Base-by-base conservation (phyloP, 208 protist species). In the Acanthamoeba triangularis region DNA sequence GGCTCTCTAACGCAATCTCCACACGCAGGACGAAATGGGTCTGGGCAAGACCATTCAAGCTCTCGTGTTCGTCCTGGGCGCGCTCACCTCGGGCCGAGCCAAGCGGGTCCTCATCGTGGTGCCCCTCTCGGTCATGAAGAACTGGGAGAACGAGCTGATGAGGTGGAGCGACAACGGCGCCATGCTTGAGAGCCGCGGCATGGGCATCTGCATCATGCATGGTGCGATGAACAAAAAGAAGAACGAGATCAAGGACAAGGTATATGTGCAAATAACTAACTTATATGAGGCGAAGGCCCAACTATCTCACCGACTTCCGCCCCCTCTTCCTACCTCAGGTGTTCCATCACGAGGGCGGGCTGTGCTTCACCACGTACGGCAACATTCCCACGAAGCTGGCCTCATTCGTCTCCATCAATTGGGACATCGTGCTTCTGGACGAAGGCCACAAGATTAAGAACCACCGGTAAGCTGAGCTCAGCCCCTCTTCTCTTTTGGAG, bases 361-460 rank as follows among this genome's bases (percentile, higher is more conserved):
- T 93, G 25, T 93, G 88, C 65, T 93, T 93, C 88, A 93, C 88
- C 65, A 93, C 88, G 18, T 93, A 93, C 47, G 88, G 88, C 35
- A 93, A n/a, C 49, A 93, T 93, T 28, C 88, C 88, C 28, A 80
- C 88, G 0, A 96, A 94, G n/a, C 13, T 74, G 54, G 25, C 59
- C 18, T 18, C 3, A 33, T 95, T 97, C 59, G 49, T 44, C 54
- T 20, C 47, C 0, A 44, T 94, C 1, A 67, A 25, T 6, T 97
- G 96, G 97, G 95, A 97, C 76, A 96, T 96, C 33, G 92, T 97
- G 33, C 52, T 97, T 4, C 72, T 97, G 2, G 97, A 97, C 59
- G 97, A 97, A 65, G 97, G 96, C 35, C 97, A 97, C 37, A 96
- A 97, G 49, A 97, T 97, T 41, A 97, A 97, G 80, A 97, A 96